phyloP scores from a whole-genome alignment of 2,329 filamentous ascomycete genomes.

The Phymatotrichopsis omnivora region DNA sequence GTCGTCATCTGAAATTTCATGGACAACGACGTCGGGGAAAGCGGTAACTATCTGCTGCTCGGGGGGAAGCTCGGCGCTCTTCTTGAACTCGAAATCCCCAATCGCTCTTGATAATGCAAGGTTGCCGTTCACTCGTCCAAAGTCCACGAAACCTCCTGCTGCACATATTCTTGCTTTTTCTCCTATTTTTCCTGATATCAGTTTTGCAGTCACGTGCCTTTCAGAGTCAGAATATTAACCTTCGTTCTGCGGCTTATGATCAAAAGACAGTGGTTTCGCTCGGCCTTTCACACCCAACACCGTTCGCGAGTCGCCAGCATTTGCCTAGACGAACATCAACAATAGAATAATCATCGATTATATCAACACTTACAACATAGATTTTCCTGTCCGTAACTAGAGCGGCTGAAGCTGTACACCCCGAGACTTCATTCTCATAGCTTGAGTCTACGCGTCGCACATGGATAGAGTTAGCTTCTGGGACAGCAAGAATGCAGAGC shows the following conservation, averaged over 20 bases:
- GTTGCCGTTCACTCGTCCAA: constrained; percentile 96
- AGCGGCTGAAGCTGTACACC: constrained; percentile 88
- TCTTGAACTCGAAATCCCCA: constrained; percentile 99
- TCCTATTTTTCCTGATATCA: constrained; percentile 43
- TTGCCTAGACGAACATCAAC: constrained; percentile 54
- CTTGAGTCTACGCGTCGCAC: constrained; percentile 94
- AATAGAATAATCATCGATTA: constrained; percentile 11
- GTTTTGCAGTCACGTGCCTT: constrained; percentile 12
- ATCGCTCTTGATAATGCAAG: constrained; percentile 92
- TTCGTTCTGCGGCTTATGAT: constrained; percentile 98
- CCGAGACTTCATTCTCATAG: constrained; percentile 96
- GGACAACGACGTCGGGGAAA: constrained; percentile 84
- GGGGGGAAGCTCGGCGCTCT: constrained; percentile 91
- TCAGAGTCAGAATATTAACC: constrained; percentile 42
- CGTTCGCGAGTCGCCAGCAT: constrained; percentile 90
- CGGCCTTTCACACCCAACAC: constrained; percentile 94
- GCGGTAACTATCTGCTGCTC: constrained; percentile 98
- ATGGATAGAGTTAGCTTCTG: too few species aligned
- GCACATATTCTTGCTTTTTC: constrained; percentile 95
- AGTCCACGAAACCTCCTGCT: constrained; percentile 95
- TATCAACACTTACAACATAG: constrained; percentile 64
- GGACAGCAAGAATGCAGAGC: not conserved
- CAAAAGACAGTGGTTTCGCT: constrained; percentile 95
- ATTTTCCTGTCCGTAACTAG: constrained; percentile 86
- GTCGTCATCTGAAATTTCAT: constrained; percentile 84